Base-by-base conservation (phyloP, 768 basidiomycete genomes). In the Boletus rex-veris region DNA sequence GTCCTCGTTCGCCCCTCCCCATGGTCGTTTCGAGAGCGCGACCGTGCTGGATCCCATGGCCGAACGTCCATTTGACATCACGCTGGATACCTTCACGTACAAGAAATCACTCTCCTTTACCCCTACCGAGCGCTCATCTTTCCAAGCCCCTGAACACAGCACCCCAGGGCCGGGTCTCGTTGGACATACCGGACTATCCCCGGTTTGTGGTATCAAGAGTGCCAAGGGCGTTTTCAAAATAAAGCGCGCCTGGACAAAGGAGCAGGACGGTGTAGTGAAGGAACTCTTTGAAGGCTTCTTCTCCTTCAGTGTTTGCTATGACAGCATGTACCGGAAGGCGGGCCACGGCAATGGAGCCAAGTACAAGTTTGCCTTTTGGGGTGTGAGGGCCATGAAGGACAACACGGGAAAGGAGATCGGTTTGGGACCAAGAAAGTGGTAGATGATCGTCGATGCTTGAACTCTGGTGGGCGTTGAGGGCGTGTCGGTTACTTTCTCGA, bases 231-330 rank as follows among this genome's bases (percentile, higher is more conserved):
- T 62, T 7, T 67, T 75, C 58, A 73, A 70, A 26, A 64, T 76
- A 52, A 68, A 65, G 44, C 69, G 69, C 8, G 59, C 68, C 28
- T 75, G 74, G 71, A 60, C n/a, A 50, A 68, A 10, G 51, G 69
- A 45, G 26, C 54, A 57, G 14, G 53, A 53, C 11, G 60, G 48
- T 11, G 37, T 30, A 3, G 3, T 47, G 55, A 73, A 61, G 57
- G 74, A 76, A 31, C 62, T 76, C 15, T 76, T 74, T n/a, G 74
- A 73, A 55, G 75, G 74, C 2, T 72, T 59, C 48, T 64, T 76
- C 51, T 66, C 71, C 35, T 74, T 76, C 45, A 58, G 66, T 14
- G 64, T 75, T 18, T 59, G 49, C 36, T 74, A 71, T 44, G 71
- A 71, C 42, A 52, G 51, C 33, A 52, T 75, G 57, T 73, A 74